Percentiles rank a stretch among this genome's conserved stretches.
phyloP scores from a whole-genome alignment of 371 early-diverging fungal genomes.

The Syncephalastrum racemosum region DNA sequence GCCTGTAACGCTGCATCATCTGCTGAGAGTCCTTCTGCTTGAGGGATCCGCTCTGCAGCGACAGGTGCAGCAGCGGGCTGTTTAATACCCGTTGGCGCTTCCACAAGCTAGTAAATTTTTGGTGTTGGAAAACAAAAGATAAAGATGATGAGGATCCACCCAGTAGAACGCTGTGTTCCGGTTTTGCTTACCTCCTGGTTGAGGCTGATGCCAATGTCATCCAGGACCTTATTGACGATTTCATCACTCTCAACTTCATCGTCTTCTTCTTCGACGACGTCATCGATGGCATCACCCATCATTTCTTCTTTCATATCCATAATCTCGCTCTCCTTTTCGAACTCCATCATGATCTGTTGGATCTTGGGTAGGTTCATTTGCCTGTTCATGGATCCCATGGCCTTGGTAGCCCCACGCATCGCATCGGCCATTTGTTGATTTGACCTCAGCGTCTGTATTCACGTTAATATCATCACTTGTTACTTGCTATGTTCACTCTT shows the following conservation, averaged over 20 bases:
- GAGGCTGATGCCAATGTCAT: slow-evolving; percentile 91
- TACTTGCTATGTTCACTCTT: not conserved
- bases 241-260: slow-evolving; percentile 91
- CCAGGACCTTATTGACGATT: slow-evolving; percentile 91
- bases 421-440: slow-evolving; percentile 96
- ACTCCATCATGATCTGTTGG: slow-evolving; percentile 96
- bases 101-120: slow-evolving; percentile 48
- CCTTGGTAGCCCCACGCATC: slow-evolving; percentile 93
- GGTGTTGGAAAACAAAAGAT: slow-evolving; percentile 6
- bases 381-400: slow-evolving; percentile 96
- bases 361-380: slow-evolving; percentile 92
- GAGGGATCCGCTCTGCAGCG: slow-evolving; percentile 45
- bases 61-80: slow-evolving; percentile 42
- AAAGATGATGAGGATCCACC: not conserved
- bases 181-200: slow-evolving; percentile 53
- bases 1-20: slow-evolving; percentile 90
- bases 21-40: slow-evolving; percentile 59
- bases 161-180: not conserved
- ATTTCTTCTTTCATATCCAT: slow-evolving; percentile 99
- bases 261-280: slow-evolving; percentile 91
- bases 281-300: slow-evolving; percentile 97
- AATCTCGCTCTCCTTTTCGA: slow-evolving; percentile 90
- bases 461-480: not conserved
- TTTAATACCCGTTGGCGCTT: slow-evolving; percentile 59
- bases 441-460: slow-evolving; percentile 76